Conservation (phyloP, 352 stramenopile genomes). For the Pythium pectinolyticum region DNA sequence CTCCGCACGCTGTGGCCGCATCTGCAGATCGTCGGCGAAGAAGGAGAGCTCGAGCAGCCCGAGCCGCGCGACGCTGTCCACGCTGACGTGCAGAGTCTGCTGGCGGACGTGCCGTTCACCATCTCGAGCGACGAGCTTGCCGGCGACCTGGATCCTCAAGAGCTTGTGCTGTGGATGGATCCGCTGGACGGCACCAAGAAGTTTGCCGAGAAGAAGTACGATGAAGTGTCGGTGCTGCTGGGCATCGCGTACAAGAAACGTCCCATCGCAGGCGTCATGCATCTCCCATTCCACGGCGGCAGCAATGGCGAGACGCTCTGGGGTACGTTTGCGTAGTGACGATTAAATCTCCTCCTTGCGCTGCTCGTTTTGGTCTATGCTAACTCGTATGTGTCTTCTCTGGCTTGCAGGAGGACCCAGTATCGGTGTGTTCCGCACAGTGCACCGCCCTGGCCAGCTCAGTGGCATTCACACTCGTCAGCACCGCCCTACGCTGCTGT, state of each 20-base stretch:
- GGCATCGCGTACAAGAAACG: slow-evolving; percentile 68
- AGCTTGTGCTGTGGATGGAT: slow-evolving; percentile 80
- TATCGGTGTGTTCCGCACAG: slow-evolving; percentile 53
- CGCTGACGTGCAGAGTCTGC: slow-evolving; percentile 38
- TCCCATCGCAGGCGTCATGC: slow-evolving; percentile 67
- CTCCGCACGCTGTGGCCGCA: slow-evolving; percentile 55
- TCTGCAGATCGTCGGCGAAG: slow-evolving; percentile 64
- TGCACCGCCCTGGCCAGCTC: slow-evolving; percentile 33
- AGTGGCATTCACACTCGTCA: slow-evolving; percentile 32
- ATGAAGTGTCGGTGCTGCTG: slow-evolving; percentile 79
- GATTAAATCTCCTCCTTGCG: no score
- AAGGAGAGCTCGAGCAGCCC: slow-evolving; percentile 59
- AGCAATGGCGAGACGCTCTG: slow-evolving; percentile 60
- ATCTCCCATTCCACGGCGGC: slow-evolving; percentile 61
- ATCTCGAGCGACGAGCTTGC: slow-evolving; percentile 21
- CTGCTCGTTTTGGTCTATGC: slow-evolving; percentile 12
- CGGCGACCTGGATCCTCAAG: slow-evolving; percentile 32
- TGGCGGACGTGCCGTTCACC: slow-evolving; percentile 23
- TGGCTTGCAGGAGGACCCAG: slow-evolving; percentile 40
- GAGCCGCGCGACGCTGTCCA: slow-evolving; percentile 46
- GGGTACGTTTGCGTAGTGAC: slow-evolving; percentile 39
- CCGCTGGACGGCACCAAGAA: slow-evolving; percentile 79
- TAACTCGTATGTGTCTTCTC: not conserved
- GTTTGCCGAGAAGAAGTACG: slow-evolving; percentile 67
- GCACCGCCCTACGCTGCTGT: slow-evolving; percentile 24